Base-by-base conservation (phyloP, 2,329 filamentous ascomycete species). In the Didymella pomorum region DNA sequence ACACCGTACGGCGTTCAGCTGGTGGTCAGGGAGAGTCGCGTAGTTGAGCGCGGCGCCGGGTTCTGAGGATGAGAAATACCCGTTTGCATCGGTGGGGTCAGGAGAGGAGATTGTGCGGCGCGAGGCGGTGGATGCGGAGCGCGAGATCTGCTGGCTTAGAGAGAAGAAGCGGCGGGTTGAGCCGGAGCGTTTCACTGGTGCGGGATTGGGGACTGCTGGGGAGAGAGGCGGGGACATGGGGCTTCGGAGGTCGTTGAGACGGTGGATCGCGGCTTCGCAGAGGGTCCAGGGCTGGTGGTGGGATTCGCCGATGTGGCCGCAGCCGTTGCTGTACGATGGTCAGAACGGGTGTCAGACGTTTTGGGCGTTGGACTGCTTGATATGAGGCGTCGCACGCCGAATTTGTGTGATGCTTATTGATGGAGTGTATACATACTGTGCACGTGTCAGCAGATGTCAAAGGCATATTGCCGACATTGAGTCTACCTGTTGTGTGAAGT, bases 241-340 rank as follows among this genome's bases (percentile, higher is more conserved):
- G 11, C 71, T 68, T 26, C 72, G 71, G 1, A 67, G 61, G 11
- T 54, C 46, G 25, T 65, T 62, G 8, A 76, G 67, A 5, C 64
- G 61, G 23, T 61, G 55, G 33, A 70, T 47, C 12, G 71, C 73
- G 4, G 35, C 26, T 46, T 60, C 46, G 64, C 74, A 76, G 26
- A 74, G 65, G 3, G 71, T 72, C 66, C 67, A 75, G 12, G 68
- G 66, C 5, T 61, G 52, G 16, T 59, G 56, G 56, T 72, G 62
- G 11, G 66, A 63, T 56, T 69, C 65, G 21, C 67, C 72, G 43
- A 72, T 66, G 47, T 76, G 74, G n/a, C 71, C 72, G 59, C 74
- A 76, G 42, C 74, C 73, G 31, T 67, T 68, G 46, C 56, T 58
- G 12, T 6, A 7, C 6, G 3, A 4, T 3, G 2, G 16, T 58